Base-by-base conservation (phyloP, 177 flowering plant species). In the Vitis hybrid region DNA sequence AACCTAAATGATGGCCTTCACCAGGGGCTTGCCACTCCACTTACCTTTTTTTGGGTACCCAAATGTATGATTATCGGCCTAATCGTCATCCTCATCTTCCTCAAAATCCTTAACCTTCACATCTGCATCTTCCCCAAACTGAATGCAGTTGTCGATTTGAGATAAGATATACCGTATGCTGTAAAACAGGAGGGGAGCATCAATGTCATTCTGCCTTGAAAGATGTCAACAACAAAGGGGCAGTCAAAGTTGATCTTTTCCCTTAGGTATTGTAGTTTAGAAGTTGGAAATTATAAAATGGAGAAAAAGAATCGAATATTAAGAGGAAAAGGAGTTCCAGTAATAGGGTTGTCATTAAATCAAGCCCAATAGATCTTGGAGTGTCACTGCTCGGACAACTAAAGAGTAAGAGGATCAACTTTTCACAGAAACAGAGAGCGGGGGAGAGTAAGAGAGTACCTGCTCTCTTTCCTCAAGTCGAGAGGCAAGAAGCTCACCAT, bases 51-150 rank as follows among this genome's bases (percentile, higher is more conserved):
- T 7, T 6, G 46, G 46, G 46, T 40, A 40, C 8, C 46, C 46
- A 40, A 27, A 40, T 40, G 46, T 40, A 40, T 40, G 46, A 40
- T 40, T 7, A 40, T 60, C 17, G n/a, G 62, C 15, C 40, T 65
- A 77, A 32, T 83, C 81, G 54, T 80, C 94, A 12, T 80, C 87
- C 12, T 86, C 89, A 2, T 83, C 90, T 4, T 85, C 82, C 75
- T 89, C 92, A 52, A 90, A 89, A 75, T 92, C 97, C 79, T 77
- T 86, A 14, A 92, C 71, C 78, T 89, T 92, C 77, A 91, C 99
- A 76, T 95, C 98, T n/a, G 93, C 91, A 79, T 95, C 92, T 85
- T 93, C 99, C 9, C 96, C 98, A 65, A 73, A 91, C 78, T 95
- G 98, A 72, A 95, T 91, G 80, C 84, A 77, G 74, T 51, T 73